Conservation (phyloP, 1,284 basidiomycete genomes). For the Anthracocystis panici-leucophaei region DNA sequence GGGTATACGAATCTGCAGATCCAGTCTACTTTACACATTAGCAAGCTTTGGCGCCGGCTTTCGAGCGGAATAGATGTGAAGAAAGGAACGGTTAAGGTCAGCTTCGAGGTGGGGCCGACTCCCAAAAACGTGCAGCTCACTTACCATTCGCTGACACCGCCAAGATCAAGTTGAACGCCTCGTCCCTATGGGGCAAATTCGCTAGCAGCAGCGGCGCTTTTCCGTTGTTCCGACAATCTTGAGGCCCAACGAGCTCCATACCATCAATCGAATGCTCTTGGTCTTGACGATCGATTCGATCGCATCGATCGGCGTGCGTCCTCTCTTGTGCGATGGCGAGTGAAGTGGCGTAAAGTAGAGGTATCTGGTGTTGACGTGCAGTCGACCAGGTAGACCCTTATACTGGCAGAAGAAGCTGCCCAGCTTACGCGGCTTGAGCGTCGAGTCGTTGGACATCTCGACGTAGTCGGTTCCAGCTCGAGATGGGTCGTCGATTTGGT, state of each 20-base stretch:
- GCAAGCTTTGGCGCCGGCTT: constrained; percentile 25
- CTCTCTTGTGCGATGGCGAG: constrained; percentile 50
- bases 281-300: constrained; percentile 66
- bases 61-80: neutral
- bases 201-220: constrained; percentile 57
- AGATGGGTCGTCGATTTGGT: constrained; percentile 45
- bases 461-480: constrained; percentile 49
- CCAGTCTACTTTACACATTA: neutral
- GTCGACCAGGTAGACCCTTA: constrained; percentile 63
- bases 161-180: constrained; percentile 66
- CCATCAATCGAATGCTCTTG: constrained; percentile 56
- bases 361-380: constrained; percentile 62
- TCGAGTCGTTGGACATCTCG: constrained; percentile 38
- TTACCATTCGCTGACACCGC: constrained; percentile 55
- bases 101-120: neutral
- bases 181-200: constrained; percentile 65
- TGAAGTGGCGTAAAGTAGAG: constrained; percentile 66
- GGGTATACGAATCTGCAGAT: neutral
- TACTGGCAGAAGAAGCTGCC: constrained; percentile 69
- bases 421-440: constrained; percentile 59
- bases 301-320: constrained; percentile 58
- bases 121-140: neutral
- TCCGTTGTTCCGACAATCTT: constrained; percentile 61
- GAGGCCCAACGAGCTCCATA: constrained; percentile 64
- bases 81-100: neutral